These are phyloP conservation scores for Pichiaceae sp. DNA, from an alignment of 1,139 yeast genomes.

Conservation along the genomic window DNA sequence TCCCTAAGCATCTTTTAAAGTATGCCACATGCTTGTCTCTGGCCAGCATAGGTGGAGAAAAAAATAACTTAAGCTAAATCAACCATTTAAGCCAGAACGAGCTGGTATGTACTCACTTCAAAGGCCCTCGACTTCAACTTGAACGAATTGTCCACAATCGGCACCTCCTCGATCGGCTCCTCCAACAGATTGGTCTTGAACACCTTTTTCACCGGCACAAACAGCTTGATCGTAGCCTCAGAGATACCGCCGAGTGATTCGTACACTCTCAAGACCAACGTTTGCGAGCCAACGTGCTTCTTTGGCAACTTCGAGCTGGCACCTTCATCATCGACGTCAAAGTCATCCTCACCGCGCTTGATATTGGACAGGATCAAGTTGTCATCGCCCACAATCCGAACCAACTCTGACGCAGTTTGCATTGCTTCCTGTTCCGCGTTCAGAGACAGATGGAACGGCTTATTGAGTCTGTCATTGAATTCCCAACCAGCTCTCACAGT, in stretches of 20 bases:
- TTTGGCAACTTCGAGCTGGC: conserved; percentile 29
- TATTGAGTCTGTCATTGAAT: conserved; percentile 49
- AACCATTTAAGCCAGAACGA: conserved; percentile 27
- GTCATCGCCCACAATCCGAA: conserved; percentile 34
- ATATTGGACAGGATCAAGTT: conserved; percentile 66
- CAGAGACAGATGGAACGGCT: conserved; percentile 11
- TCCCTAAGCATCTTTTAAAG: conserved; percentile 40
- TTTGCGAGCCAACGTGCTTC: conserved; percentile 34
- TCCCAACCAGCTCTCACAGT: conserved; percentile 73
- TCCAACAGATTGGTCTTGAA: conserved; percentile 65
- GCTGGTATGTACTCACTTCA: conserved; percentile 64
- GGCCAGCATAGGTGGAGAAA: background rate
- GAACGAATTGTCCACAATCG: conserved; percentile 23
- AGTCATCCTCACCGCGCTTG: conserved; percentile 85
- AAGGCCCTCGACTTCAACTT: conserved; percentile 57
- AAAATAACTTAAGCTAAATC: background rate
- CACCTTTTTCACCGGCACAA: conserved; percentile 38
- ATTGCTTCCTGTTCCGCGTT: conserved; percentile 5
- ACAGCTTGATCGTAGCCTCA: conserved; percentile 36
- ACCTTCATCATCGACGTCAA: conserved; percentile 31
- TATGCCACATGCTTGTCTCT: conserved; percentile 36
- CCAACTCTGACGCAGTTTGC: conserved; percentile 14
- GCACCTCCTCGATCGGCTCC: conserved; percentile 41
- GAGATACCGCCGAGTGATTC: conserved; percentile 80
- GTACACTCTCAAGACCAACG: conserved; percentile 66